These are phyloP conservation scores for Coccomyxa sp. DNA, from an alignment of 139 green algal species.

Conservation along the genomic window DNA sequence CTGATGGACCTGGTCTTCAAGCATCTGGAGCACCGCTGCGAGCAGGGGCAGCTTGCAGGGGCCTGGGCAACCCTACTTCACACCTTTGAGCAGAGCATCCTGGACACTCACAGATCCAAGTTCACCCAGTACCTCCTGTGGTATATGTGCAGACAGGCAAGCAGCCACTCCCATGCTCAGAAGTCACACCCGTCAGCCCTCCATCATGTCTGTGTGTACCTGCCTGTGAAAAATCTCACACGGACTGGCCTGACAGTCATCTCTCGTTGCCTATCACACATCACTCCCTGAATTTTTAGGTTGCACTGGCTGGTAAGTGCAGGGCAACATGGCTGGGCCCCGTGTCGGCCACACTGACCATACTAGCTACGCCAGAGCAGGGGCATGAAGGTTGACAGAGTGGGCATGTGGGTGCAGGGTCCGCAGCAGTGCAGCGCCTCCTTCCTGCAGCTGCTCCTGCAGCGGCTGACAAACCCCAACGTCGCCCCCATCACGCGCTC, in stretches of 20 bases:
- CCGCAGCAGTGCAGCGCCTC: constrained; percentile 35
- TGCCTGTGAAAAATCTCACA: no score
- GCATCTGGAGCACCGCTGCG: constrained; percentile 50
- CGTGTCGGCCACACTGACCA: no score
- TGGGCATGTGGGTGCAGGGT: neutral
- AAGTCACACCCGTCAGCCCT: no score
- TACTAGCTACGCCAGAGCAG: no score
- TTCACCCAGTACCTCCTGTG: constrained; percentile 90
- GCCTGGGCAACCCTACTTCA: constrained; percentile 60
- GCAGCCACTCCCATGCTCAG: neutral
- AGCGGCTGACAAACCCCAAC: constrained; percentile 40
- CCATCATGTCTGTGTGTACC: no score
- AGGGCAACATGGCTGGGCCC: no score
- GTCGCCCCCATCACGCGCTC: constrained; percentile 58
- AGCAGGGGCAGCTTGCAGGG: constrained; percentile 35
- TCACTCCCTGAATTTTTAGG: no score
- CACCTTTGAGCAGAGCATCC: constrained; percentile 70
- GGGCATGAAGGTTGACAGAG: no score
- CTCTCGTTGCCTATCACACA: no score
- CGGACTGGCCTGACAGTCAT: no score
- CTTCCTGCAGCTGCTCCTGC: constrained; percentile 56
- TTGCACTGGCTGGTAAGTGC: no score
- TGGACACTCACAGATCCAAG: constrained; percentile 83
- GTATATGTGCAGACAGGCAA: constrained; percentile 33
- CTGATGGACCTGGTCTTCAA: constrained; percentile 83